Evolutionary conservation across 225 moss, liverwort and hornwort genomes (phyloP), one percentile per base, ranked within the genome.

Genomic region (Lunularia cruciata): DNA sequence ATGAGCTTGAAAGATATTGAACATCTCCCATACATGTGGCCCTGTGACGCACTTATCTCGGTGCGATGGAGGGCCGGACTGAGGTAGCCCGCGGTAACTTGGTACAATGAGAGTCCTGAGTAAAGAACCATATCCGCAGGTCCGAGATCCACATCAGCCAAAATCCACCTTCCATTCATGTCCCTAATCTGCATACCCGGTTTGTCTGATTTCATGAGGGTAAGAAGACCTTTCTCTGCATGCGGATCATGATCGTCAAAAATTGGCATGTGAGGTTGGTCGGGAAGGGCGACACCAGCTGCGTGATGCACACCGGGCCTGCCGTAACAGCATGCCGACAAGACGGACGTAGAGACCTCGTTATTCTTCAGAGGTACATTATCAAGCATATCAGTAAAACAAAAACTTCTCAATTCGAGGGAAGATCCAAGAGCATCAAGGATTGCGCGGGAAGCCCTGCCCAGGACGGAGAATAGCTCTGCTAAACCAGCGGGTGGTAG

Each of bases 391-490:
- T 98, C 96, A 56, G 92, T 86, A 63, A 98, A 98, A 39, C 82
- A 89, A 47, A 92, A 92, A 38, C 96, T 98, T 63, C 96, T 81
- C 10, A 98, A 83, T 67, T 98, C 90, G 57, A 98, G 79, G 12
- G 96, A 98, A 84, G 87, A 87, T 33, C 90, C 92, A 58, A 98
- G 87, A 63, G 92, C 96, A 72, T 98, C 96, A 78, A 98, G 68
- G 47, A 92, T 84, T 40, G 87, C 72, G 54, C 96, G 96, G 14
- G 85, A 81, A 35, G 92, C 96, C 70, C 70, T 85, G 30, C 96
- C 96, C 43, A 98, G 73, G 0, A 77, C 74, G 9, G 90, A 74
- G 67, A 92, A 98, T 42, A 98, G 79, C 72, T 92, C 92, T 20
- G 90, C 83, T 75, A 98, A 84, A 30, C 96, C 96, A 47, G 92